Conservation (phyloP, 192 early-diverging fungal genomes). For the Coemansia reversa region DNA sequence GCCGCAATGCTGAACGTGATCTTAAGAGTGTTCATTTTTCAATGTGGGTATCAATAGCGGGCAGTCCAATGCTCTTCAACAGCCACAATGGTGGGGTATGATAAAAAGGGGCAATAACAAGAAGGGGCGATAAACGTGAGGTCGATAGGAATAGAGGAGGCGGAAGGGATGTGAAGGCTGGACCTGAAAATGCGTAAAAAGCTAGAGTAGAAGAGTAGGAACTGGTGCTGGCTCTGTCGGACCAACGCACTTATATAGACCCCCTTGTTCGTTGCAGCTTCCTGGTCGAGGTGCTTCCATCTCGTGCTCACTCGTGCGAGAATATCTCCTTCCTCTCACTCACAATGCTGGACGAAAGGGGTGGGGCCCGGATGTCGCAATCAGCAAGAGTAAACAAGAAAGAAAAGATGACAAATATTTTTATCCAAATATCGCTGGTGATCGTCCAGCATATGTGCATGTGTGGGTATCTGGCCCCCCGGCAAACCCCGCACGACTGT, state of each 20-base stretch:
- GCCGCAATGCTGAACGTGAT: slow-evolving; percentile 44
- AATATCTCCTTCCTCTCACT: too few relatives aligned
- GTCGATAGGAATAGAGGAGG: not conserved
- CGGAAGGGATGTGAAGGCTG: slow-evolving; percentile 15
- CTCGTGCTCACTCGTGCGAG: too few relatives aligned
- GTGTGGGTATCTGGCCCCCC: too few relatives aligned
- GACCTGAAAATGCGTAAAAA: slow-evolving; percentile 16
- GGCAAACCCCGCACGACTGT: not conserved
- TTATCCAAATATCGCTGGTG: too few relatives aligned
- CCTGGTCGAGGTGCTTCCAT: too few relatives aligned
- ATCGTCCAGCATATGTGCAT: too few relatives aligned
- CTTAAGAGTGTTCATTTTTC: slow-evolving; percentile 37
- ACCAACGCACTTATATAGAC: slow-evolving; percentile 15
- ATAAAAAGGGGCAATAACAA: slow-evolving; percentile 5
- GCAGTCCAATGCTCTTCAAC: not conserved
- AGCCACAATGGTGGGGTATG: not conserved
- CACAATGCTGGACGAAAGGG: too few relatives aligned
- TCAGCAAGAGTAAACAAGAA: too few relatives aligned
- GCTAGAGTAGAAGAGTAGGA: slow-evolving; percentile 4
- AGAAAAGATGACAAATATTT: too few relatives aligned
- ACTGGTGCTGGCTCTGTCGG: not conserved
- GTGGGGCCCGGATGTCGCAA: too few relatives aligned
- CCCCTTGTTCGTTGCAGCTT: too few relatives aligned
- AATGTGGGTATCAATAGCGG: slow-evolving; percentile 6
- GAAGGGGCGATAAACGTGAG: not conserved